A percentile compares a stretch with the other conserved stretches of the same genome.
Evolutionary conservation across 805 yeast species (phyloP).

Genomic region (Saturnispora kantuleensis): DNA sequence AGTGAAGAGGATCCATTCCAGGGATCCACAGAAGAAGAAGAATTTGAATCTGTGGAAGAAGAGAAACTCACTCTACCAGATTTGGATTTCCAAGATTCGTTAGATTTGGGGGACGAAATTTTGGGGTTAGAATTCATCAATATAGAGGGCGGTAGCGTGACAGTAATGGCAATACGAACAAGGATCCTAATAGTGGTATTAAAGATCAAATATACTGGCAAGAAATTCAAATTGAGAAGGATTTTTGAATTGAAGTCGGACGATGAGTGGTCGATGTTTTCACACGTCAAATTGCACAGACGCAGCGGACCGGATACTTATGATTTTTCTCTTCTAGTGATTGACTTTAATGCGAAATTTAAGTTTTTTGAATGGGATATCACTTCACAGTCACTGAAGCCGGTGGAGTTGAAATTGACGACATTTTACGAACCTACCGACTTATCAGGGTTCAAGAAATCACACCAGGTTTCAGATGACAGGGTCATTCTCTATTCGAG

Average conservation of each 20-base stretch:
- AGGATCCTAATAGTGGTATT: not conserved
- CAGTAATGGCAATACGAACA: conserved; percentile 2
- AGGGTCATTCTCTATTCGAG: conserved; percentile 32
- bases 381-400: conserved; percentile 2
- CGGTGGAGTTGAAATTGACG: not conserved
- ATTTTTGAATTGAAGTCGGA: conserved; percentile 2
- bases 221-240: not conserved
- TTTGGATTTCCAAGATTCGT: not conserved
- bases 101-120: conserved; percentile 5
- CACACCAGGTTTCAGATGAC: conserved; percentile 34
- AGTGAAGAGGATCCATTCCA: not conserved
- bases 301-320: not conserved
- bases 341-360: conserved; percentile 49
- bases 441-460: conserved; percentile 44
- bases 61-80: not conserved
- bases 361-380: conserved; percentile 22
- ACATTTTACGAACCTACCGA: conserved; percentile 37
- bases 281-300: conserved; percentile 1
- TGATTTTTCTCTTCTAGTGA: conserved; percentile 29
- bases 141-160: not conserved
- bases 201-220: not conserved
- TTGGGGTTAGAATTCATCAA: conserved; percentile 1
- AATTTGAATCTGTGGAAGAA: conserved; percentile 3
- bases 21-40: not conserved
- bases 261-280: conserved; percentile 7